Base-by-base conservation (phyloP, 2,329 filamentous ascomycete genomes). In the Cytospora chrysosperma region DNA sequence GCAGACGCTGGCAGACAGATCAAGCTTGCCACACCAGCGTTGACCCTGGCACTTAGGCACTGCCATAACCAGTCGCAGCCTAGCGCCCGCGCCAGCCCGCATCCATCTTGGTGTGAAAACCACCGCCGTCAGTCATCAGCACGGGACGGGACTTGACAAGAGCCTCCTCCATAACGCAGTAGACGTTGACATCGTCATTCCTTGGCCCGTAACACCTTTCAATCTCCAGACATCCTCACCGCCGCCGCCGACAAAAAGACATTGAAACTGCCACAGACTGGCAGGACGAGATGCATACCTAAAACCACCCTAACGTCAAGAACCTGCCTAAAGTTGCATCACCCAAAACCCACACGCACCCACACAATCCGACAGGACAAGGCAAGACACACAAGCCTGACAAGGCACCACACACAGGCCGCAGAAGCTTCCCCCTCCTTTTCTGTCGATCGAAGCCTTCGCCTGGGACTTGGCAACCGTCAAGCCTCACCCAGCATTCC, bases 401-500 rank as follows among this genome's bases (percentile, higher is more conserved):
- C 7, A 28, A 27, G 19, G 30, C 51, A 49, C 5, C 8, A 32
- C 24, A 49, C 3, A 34, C 4, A 34, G 17, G 34, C 19, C 17
- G 12, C 9, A 13, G 9, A 7, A 34, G 19, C 50, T 10, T 26
- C 24, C 59, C 53, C 59, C 37, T 50, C 53, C 40, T 52, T 55
- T 49, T 17, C 53, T 12, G 50, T 53, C 52, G 30, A 47, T 62
- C 62, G 59, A 49, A 47, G 50, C 40, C 62, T 17, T 53, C 59
- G 62, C 62, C 54, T 40, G 62, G 51, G 58, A 61, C 58, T 62
- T 64, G 62, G 59, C 62, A 57, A 40, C 24, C n/a, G 27, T 61
- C 58, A 47, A 47, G n/a, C 51, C 28, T 43, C 13, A 24, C 54
- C 13, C 53, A 51, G 57, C 26, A 30, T 57, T 37, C 51, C 24